Percentiles rank a stretch among this genome's conserved stretches.
Conservation (phyloP, 2,329 filamentous ascomycete genomes). For the Aspergillus brunneoviolaceus region DNA sequence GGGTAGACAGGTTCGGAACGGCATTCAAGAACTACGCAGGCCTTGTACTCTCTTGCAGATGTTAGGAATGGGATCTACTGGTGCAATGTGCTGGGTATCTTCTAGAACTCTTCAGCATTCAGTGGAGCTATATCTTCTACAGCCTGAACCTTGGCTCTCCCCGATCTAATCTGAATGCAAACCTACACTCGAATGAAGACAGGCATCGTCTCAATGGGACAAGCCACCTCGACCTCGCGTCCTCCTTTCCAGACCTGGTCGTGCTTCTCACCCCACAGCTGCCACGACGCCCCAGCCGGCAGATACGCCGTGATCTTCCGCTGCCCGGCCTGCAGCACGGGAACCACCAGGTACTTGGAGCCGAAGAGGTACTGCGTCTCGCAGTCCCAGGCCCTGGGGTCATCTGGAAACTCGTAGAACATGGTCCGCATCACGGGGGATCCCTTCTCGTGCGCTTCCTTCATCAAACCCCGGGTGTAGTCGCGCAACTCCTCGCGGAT, state of each 20-base stretch:
- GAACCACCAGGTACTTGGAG: constrained; percentile 57
- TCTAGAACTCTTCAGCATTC: no score
- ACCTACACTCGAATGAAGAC: constrained; percentile 39
- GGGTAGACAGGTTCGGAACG: no score
- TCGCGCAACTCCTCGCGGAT: constrained; percentile 59
- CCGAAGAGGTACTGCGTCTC: constrained; percentile 67
- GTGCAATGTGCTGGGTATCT: no score
- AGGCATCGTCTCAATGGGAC: constrained; percentile 50
- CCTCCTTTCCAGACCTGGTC: constrained; percentile 41
- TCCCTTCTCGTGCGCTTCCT: constrained; percentile 59
- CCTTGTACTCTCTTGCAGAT: no score
- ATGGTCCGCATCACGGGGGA: constrained; percentile 61
- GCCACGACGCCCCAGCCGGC: constrained; percentile 51
- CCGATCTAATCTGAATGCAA: neutral
- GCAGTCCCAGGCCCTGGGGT: constrained; percentile 55
- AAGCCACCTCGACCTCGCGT: constrained; percentile 41
- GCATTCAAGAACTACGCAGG: no score
- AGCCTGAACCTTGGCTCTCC: no score
- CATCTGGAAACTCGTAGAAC: constrained; percentile 64
- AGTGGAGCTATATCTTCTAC: no score
- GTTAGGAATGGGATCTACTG: no score
- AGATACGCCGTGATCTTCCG: constrained; percentile 53
- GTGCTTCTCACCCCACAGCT: constrained; percentile 32
- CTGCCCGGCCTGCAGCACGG: constrained; percentile 54
- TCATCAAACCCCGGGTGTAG: constrained; percentile 61